These are phyloP conservation scores for Erysimum cheiri DNA, from an alignment of 441 rosid genomes.

Conservation along the genomic window DNA sequence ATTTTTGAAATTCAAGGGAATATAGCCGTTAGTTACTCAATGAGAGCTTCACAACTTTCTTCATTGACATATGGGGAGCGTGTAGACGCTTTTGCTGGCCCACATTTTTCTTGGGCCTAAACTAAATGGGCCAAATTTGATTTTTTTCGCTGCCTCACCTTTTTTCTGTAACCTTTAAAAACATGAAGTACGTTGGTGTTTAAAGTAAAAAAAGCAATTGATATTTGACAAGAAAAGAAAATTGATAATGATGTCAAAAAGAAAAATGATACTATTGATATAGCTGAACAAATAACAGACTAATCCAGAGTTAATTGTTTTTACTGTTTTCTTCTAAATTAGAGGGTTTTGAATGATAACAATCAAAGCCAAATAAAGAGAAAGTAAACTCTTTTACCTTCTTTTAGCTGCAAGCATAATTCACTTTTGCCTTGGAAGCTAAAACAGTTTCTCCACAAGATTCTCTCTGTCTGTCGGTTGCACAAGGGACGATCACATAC, in stretches of 20 bases:
- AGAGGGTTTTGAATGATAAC: neutral
- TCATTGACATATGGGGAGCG: conserved; percentile 22
- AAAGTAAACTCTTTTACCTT: neutral
- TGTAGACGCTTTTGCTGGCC: conserved; percentile 16
- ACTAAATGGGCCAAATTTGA: neutral
- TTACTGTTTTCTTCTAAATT: neutral
- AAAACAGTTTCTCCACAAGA: conserved; percentile 8
- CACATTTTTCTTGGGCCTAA: neutral
- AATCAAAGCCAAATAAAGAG: neutral
- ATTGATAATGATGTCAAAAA: too few species aligned
- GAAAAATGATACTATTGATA: too few species aligned
- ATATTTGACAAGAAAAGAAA: too few species aligned
- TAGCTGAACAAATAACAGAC: too few species aligned
- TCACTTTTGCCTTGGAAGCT: conserved; percentile 15
- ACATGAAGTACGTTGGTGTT: too few species aligned
- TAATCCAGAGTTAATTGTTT: too few species aligned
- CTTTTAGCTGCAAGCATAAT: neutral
- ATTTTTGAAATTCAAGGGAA: conserved; percentile 22
- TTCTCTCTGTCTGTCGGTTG: conserved; percentile 30
- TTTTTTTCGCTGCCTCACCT: neutral
- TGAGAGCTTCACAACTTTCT: neutral
- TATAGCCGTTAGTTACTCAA: conserved; percentile 42
- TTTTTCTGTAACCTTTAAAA: neutral
- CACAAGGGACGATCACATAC: conserved; percentile 21
- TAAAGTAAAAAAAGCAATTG: too few species aligned